Evolutionary conservation across 2,329 filamentous ascomycete species (phyloP).

Genomic region (Sclerotinia trifoliorum): DNA sequence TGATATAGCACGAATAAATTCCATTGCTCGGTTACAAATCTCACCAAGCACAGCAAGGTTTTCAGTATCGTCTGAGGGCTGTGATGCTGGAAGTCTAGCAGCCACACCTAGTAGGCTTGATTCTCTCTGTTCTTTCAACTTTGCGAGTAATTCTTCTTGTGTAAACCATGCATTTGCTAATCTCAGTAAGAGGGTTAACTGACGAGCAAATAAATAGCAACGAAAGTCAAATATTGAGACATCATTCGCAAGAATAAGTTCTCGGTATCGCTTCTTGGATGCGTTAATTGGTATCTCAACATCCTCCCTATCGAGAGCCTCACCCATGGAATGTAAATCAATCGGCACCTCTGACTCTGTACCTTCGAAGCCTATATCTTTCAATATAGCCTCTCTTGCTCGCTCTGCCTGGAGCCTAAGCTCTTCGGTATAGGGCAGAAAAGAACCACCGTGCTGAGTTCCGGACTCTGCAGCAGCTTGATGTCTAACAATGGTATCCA

Average conservation of each 20-base stretch:
- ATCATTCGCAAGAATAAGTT: slow-evolving; percentile 89
- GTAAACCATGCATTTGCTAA: slow-evolving; percentile 73
- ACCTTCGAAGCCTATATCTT: slow-evolving; percentile 41
- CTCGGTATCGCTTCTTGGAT: slow-evolving; percentile 78
- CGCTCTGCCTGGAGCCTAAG: slow-evolving; percentile 60
- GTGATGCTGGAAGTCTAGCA: slow-evolving; percentile 49
- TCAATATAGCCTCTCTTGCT: slow-evolving; percentile 47
- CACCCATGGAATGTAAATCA: slow-evolving; percentile 50
- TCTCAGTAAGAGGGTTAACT: slow-evolving; percentile 77
- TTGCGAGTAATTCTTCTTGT: slow-evolving; percentile 59
- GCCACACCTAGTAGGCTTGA: slow-evolving; percentile 57
- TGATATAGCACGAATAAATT: slow-evolving; percentile 79
- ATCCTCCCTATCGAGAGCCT: slow-evolving; percentile 41
- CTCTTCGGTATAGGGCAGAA: slow-evolving; percentile 72
- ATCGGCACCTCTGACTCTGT: slow-evolving; percentile 46
- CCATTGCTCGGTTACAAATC: slow-evolving; percentile 76
- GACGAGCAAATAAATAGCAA: slow-evolving; percentile 88
- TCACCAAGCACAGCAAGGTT: slow-evolving; percentile 80
- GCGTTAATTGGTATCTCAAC: slow-evolving; percentile 62
- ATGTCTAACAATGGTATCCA: slow-evolving; percentile 80
- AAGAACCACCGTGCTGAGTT: slow-evolving; percentile 67
- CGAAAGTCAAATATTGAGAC: slow-evolving; percentile 96
- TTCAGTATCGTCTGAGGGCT: slow-evolving; percentile 60
- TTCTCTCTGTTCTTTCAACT: slow-evolving; percentile 62
- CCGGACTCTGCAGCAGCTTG: slow-evolving; percentile 59